Evolutionary conservation across 2,329 filamentous ascomycete species (phyloP).

Genomic region (Alternaria panax): DNA sequence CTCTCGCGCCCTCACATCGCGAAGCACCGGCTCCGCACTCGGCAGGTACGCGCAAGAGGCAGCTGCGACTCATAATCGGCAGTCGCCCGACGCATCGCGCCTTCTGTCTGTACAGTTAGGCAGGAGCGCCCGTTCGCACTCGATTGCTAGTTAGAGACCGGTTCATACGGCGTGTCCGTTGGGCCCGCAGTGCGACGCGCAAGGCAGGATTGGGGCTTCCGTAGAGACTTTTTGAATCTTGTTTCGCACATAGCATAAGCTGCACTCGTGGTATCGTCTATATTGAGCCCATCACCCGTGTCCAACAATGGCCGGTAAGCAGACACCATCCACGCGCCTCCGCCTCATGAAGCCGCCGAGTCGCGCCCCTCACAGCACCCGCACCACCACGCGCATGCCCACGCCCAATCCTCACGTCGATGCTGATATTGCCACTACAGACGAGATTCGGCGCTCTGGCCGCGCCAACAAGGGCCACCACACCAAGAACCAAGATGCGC

Average conservation of each 20-base stretch:
- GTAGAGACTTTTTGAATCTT: slow-evolving; percentile 49
- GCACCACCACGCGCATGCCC: slow-evolving; percentile 18
- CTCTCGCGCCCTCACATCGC: slow-evolving; percentile 20
- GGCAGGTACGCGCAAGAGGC: slow-evolving; percentile 31
- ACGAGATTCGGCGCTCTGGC: slow-evolving; percentile 91
- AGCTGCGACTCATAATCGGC: slow-evolving; percentile 28
- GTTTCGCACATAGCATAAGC: slow-evolving; percentile 45
- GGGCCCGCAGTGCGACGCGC: slow-evolving; percentile 30
- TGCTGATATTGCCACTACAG: slow-evolving; percentile 53
- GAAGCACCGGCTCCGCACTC: slow-evolving; percentile 24
- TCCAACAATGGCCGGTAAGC: slow-evolving; percentile 68
- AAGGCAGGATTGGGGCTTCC: slow-evolving; percentile 35
- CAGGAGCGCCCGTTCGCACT: slow-evolving; percentile 28
- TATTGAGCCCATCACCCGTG: slow-evolving; percentile 41
- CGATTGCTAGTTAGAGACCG: slow-evolving; percentile 39
- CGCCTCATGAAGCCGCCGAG: slow-evolving; percentile 2
- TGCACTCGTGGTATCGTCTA: slow-evolving; percentile 39
- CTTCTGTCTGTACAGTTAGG: slow-evolving; percentile 23
- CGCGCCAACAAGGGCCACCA: slow-evolving; percentile 97
- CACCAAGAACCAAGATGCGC: slow-evolving; percentile 78
- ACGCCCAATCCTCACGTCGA: slow-evolving; percentile 14
- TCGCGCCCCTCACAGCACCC: slow-evolving; percentile 11
- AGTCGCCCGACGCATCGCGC: slow-evolving; percentile 30
- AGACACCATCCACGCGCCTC: slow-evolving; percentile 40
- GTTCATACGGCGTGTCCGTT: slow-evolving; percentile 25